phyloP scores from a whole-genome alignment of 2,329 filamentous ascomycete genomes.

The Scleromitrula shiraiana region DNA sequence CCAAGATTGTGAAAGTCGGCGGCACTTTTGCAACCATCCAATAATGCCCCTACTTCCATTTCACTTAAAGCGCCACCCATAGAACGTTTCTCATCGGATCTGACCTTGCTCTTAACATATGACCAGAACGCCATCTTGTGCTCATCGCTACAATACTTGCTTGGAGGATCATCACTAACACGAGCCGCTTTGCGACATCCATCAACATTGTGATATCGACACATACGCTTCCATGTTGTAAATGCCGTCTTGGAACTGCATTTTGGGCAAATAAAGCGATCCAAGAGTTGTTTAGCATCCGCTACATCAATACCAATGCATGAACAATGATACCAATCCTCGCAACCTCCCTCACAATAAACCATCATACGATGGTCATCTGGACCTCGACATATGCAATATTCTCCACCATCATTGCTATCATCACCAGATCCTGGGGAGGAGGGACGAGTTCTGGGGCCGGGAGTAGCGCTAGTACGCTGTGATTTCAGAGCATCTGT shows the following conservation, averaged over 20 bases:
- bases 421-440: slow-evolving; percentile 17
- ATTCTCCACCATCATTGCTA: slow-evolving; percentile 28
- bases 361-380: slow-evolving; percentile 31
- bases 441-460: slow-evolving; percentile 5
- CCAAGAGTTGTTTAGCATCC: slow-evolving; percentile 26
- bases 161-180: slow-evolving; percentile 22
- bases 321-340: slow-evolving; percentile 30
- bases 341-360: slow-evolving; percentile 27
- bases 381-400: slow-evolving; percentile 28
- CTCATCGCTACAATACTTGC: slow-evolving; percentile 29
- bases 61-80: slow-evolving; percentile 25
- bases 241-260: slow-evolving; percentile 20
- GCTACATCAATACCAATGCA: slow-evolving; percentile 25
- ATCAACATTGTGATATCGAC: slow-evolving; percentile 22
- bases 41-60: slow-evolving; percentile 19
- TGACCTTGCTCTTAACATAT: slow-evolving; percentile 14
- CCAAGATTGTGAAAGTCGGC: slow-evolving; percentile 22
- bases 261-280: slow-evolving; percentile 27
- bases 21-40: slow-evolving; percentile 14
- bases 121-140: slow-evolving; percentile 20
- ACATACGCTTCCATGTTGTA: slow-evolving; percentile 29
- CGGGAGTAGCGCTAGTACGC: slow-evolving; percentile 14
- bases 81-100: slow-evolving; percentile 20
- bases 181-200: slow-evolving; percentile 25
- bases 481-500: slow-evolving; percentile 10